These are phyloP conservation scores for Diddensiella caesifluorescens DNA, from an alignment of 805 yeast genomes.

Conservation along the genomic window DNA sequence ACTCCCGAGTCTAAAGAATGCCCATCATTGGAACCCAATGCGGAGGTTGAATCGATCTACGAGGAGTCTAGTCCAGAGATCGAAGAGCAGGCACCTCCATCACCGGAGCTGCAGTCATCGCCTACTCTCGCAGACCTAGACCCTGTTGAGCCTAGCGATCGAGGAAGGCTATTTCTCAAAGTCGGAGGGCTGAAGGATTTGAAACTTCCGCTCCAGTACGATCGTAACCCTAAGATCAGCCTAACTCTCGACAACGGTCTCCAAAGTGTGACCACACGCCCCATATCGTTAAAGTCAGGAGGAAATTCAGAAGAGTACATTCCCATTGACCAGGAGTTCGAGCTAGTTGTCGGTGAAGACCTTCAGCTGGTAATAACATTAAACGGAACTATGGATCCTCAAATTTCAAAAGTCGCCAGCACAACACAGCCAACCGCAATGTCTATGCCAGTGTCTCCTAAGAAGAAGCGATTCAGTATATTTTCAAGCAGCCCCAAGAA, in stretches of 20 bases:
- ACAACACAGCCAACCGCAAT: conserved; percentile 2
- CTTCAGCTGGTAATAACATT: conserved; percentile 67
- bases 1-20: conserved; percentile 4
- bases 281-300: conserved; percentile 26
- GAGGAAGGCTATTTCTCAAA: conserved; percentile 26
- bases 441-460: conserved; percentile 15
- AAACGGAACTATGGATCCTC: conserved; percentile 40
- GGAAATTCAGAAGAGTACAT: conserved; percentile 21
- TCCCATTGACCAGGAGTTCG: conserved; percentile 68
- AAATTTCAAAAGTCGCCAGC: not conserved
- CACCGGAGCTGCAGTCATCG: conserved; percentile 13
- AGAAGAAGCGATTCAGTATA: conserved; percentile 18
- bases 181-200: conserved; percentile 30
- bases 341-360: conserved; percentile 55
- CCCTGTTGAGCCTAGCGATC: conserved; percentile 20
- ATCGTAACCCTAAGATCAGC: conserved; percentile 44
- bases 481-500: conserved; percentile 18
- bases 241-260: conserved; percentile 67
- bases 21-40: conserved; percentile 5
- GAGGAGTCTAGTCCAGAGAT: conserved; percentile 4
- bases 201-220: conserved; percentile 35
- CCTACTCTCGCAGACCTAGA: conserved; percentile 18
- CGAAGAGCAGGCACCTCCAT: conserved; percentile 6
- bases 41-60: conserved; percentile 17
- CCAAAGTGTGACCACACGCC: conserved; percentile 66